These are phyloP conservation scores for Dentipellis fragilis DNA, from an alignment of 768 basidiomycete genomes.

Conservation along the genomic window DNA sequence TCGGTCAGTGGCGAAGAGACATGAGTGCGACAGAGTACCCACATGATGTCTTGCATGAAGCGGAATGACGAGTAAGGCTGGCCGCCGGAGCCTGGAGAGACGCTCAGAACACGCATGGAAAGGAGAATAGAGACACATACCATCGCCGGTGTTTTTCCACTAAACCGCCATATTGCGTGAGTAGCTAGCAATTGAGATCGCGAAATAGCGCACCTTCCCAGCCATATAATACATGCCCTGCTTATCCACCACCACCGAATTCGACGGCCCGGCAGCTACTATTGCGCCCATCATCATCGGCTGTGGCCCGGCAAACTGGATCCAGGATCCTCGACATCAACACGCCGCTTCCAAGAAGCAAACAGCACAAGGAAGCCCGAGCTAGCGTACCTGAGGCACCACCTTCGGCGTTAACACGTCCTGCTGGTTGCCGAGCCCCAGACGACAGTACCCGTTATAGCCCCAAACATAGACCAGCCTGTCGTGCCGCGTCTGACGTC, in stretches of 20 bases:
- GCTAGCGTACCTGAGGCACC: constrained; percentile 56
- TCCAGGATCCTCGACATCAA: background rate
- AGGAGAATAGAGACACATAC: constrained; percentile 24
- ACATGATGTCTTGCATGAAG: constrained; percentile 82
- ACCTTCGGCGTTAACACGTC: constrained; percentile 72
- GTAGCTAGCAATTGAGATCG: background rate
- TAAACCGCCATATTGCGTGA: constrained; percentile 20
- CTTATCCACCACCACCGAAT: constrained; percentile 74
- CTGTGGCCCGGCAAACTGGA: constrained; percentile 67
- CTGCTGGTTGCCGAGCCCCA: constrained; percentile 80
- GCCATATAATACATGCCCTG: constrained; percentile 86
- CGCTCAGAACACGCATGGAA: constrained; percentile 2
- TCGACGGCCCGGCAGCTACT: constrained; percentile 75
- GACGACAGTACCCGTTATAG: constrained; percentile 83
- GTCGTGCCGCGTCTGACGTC: constrained; percentile 4
- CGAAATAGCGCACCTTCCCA: constrained; percentile 44
- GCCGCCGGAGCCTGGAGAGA: constrained; percentile 64
- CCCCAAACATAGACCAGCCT: constrained; percentile 82
- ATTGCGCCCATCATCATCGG: constrained; percentile 47
- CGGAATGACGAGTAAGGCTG: constrained; percentile 85
- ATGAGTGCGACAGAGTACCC: constrained; percentile 13
- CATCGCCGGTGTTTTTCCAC: constrained; percentile 96
- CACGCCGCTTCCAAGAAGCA: background rate
- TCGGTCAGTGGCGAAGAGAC: background rate
- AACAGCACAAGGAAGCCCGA: background rate